These are phyloP conservation scores for Penicillium waksmanii DNA, from an alignment of 495 filamentous ascomycete genomes.

Conservation along the genomic window DNA sequence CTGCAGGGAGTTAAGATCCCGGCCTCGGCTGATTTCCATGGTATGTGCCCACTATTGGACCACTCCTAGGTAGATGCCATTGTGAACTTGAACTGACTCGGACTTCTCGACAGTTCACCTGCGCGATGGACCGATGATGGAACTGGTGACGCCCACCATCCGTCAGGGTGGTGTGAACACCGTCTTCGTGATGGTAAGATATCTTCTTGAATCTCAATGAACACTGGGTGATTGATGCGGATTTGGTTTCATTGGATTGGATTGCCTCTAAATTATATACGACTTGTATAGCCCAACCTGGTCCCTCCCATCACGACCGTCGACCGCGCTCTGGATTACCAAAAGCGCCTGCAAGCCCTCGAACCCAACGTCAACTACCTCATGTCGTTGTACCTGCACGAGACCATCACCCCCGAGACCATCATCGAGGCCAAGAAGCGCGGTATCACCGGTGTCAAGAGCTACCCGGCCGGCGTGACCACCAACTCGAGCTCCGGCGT, in stretches of 20 bases:
- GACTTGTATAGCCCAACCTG: conserved; percentile 59
- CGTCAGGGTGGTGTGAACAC: conserved; percentile 74
- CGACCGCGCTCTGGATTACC: conserved; percentile 74
- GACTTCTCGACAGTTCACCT: conserved; percentile 57
- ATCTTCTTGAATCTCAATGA: conserved; percentile 5
- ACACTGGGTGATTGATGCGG: conserved; percentile 7
- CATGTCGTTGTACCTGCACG: conserved; percentile 87
- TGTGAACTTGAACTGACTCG: conserved; percentile 8
- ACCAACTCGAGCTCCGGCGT: conserved; percentile 88
- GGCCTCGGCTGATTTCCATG: conserved; percentile 71
- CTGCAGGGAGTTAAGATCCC: conserved; percentile 60
- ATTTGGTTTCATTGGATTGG: background rate
- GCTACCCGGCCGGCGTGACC: conserved; percentile 69
- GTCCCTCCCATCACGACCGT: conserved; percentile 78
- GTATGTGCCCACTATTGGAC: conserved; percentile 34
- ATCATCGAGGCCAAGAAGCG: conserved; percentile 71
- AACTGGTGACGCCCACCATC: conserved; percentile 78
- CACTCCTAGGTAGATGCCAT: conserved; percentile 20
- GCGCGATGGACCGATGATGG: conserved; percentile 79
- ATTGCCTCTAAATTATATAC: conserved; percentile 21
- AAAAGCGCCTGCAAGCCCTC: conserved; percentile 63
- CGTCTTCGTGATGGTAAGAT: conserved; percentile 77
- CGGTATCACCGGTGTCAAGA: conserved; percentile 56
- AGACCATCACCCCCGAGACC: conserved; percentile 74
- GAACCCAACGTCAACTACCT: conserved; percentile 77